phyloP scores from a whole-genome alignment of 192 early-diverging fungal species.

The Entomortierella beljakovae region DNA sequence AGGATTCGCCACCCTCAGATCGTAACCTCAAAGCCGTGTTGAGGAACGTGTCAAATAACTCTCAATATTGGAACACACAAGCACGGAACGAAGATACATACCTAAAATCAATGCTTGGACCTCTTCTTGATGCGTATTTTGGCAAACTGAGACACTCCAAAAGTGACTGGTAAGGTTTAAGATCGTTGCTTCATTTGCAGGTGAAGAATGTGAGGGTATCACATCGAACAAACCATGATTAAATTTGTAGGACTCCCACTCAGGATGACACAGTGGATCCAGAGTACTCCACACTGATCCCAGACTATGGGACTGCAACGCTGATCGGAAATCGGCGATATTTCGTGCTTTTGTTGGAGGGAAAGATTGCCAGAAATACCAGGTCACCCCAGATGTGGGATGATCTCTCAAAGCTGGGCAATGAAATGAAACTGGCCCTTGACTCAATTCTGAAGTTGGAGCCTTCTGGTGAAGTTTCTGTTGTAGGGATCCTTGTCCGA shows the following conservation, averaged over 20 bases:
- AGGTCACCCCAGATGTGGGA: conserved; percentile 9
- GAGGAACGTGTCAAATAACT: conserved; percentile 9
- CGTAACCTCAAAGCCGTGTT: conserved; percentile 18
- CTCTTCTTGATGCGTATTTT: conserved; percentile 8
- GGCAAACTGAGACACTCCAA: background rate
- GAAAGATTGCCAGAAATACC: conserved; percentile 9
- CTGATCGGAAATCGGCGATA: conserved; percentile 4
- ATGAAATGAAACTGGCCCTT: conserved; percentile 17
- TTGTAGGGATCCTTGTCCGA: conserved; percentile 11
- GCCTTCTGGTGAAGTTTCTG: conserved; percentile 10
- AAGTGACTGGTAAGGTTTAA: conserved; percentile 14
- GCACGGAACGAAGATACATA: conserved; percentile 33
- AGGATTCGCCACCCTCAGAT: conserved; percentile 15
- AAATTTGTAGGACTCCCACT: background rate
- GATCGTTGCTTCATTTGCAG: background rate
- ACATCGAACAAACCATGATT: background rate
- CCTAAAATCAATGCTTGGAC: conserved; percentile 19
- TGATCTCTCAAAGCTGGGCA: conserved; percentile 12
- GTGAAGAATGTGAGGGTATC: background rate
- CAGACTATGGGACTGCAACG: conserved; percentile 13
- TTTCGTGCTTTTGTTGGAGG: conserved; percentile 16
- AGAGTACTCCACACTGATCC: background rate
- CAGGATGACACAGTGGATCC: background rate
- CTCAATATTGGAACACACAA: conserved; percentile 23
- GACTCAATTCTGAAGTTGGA: conserved; percentile 14